Evolutionary conservation across 1,139 yeast genomes (phyloP), one percentile per base, ranked within the genome.

Genomic region (Nadsonia starkeyi-henricii): DNA sequence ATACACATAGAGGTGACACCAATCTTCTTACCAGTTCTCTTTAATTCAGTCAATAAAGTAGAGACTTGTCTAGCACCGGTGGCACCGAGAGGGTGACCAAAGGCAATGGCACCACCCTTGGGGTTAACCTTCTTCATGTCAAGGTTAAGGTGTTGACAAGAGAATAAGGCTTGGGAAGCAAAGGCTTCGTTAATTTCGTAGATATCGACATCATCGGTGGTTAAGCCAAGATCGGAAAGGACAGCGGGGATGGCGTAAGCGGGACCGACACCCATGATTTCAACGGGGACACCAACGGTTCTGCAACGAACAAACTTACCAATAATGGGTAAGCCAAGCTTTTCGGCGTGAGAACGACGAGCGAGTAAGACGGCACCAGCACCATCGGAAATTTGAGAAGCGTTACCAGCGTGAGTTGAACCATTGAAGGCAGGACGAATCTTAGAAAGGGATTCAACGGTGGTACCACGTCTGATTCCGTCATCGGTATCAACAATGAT

Each of bases 31-130:
- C 75, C 69, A 23, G 68, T 61, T 48, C 67, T 60, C 66, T 81
- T 71, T 61, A 89, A 74, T 68, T 86, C 89, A 62, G 91, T 75
- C 61, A 89, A 67, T 53, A 89, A 70, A 7, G 97, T 89, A 46
- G 96, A 89, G 52, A 85, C 75, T 70, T 88, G 96, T 69, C 97
- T 81, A 20, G 96, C 89, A 62, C 97, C 97, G 43, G 97, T 89
- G 59, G 89, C 81, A 52, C 97, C 97, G 59, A 89, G 74, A 53
- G 97, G 49, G 44, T 47, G 49, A 41, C 49, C 49, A 30, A 47
- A 43, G 42, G 96, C 96, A 61, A 89, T 88, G 51, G 96, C 96
- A 62, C 96, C 96, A 63, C 97, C 96, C 62, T 82, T 79, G 54
- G 89, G 85, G 70, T 89, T 89, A 59, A 88, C 89, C 66, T 80